A percentile compares a stretch with the other conserved stretches of the same genome.
These are phyloP conservation scores for Melastoma candidum DNA, from an alignment of 441 rosid species.

Conservation along the genomic window DNA sequence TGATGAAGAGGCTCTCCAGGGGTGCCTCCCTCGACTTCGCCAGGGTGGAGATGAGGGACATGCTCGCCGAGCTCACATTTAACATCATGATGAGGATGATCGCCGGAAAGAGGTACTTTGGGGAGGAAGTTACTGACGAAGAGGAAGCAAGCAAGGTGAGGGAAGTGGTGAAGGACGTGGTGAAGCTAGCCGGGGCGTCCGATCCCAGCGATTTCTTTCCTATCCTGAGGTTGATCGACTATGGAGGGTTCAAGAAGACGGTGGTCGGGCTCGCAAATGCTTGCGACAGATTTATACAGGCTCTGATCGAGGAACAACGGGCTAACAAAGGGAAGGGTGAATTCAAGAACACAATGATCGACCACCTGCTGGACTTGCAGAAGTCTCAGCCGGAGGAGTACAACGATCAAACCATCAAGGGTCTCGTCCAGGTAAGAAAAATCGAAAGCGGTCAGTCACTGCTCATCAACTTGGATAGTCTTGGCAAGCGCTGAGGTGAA, in stretches of 20 bases:
- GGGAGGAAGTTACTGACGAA: not conserved
- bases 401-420: constrained; percentile 16
- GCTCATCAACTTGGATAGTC: too few relatives aligned
- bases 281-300: constrained; percentile 12
- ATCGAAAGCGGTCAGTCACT: too few relatives aligned
- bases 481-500: too few relatives aligned
- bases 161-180: constrained; percentile 4
- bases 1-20: not conserved
- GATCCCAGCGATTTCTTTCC: constrained; percentile 8
- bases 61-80: constrained; percentile 3
- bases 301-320: constrained; percentile 10
- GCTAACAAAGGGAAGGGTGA: not conserved
- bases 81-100: constrained; percentile 13
- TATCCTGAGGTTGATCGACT: constrained; percentile 10
- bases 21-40: not conserved
- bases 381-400: constrained; percentile 7
- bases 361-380: constrained; percentile 6
- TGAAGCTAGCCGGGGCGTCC: not conserved
- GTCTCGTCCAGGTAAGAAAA: constrained; percentile 2
- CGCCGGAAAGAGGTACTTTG: constrained; percentile 11
- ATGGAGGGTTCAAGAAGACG: constrained; percentile 5
- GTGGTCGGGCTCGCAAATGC: not conserved
- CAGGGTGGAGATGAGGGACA: constrained; percentile 3
- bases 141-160: constrained; percentile 5
- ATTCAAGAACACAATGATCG: constrained; percentile 10